phyloP scores from a whole-genome alignment of 805 yeast genomes.

The Henningerozyma blattae region DNA sequence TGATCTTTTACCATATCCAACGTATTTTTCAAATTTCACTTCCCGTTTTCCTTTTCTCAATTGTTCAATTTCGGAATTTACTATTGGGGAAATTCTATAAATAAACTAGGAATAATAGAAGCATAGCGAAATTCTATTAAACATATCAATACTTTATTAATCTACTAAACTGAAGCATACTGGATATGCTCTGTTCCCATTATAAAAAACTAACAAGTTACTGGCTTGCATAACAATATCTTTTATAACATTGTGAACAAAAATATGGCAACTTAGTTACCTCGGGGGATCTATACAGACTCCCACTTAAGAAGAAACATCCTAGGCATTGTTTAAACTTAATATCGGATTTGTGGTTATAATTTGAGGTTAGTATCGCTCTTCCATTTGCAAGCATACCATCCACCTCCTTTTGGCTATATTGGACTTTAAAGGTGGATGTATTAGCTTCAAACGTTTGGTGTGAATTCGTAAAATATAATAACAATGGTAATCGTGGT shows the following conservation, averaged over 20 bases:
- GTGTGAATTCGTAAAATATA: constrained; percentile 37
- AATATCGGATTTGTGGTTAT: constrained; percentile 30
- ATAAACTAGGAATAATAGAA: too few relatives aligned
- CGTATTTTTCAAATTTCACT: too few relatives aligned
- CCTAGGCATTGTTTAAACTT: constrained; percentile 38
- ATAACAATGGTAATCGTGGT: constrained; percentile 42
- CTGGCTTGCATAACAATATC: background rate
- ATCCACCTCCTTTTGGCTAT: constrained; percentile 31
- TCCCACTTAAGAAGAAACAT: constrained; percentile 44
- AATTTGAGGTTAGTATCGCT: too few relatives aligned
- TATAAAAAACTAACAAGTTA: too few relatives aligned
- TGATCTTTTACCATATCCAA: too few relatives aligned
- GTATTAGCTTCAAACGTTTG: constrained; percentile 36
- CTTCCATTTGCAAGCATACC: constrained; percentile 41
- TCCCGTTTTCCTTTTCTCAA: too few relatives aligned
- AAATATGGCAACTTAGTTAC: background rate
- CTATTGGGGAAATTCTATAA: too few relatives aligned
- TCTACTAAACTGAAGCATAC: too few relatives aligned
- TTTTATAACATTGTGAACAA: background rate
- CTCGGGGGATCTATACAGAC: constrained; percentile 28
- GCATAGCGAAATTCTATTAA: too few relatives aligned
- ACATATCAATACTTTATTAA: too few relatives aligned
- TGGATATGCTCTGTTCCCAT: too few relatives aligned
- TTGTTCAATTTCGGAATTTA: too few relatives aligned
- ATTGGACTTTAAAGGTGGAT: constrained; percentile 47